Evolutionary conservation across 23 red algal species (phyloP).

Genomic region (Gracilaria gracilis): DNA sequence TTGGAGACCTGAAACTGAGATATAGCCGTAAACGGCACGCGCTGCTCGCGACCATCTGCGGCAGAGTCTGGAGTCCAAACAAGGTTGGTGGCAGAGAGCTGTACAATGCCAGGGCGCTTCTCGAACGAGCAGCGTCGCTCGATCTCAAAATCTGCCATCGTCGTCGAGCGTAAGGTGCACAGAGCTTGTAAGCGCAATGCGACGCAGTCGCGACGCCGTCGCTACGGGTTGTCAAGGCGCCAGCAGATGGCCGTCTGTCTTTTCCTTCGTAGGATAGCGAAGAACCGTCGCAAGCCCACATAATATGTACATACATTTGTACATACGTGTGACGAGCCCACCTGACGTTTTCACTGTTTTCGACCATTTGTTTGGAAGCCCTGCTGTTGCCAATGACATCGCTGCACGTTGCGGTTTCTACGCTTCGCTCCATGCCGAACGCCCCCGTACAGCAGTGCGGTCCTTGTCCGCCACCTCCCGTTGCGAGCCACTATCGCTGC

Average conservation of each 20-base stretch:
- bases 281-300: too few species aligned
- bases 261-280: too few species aligned
- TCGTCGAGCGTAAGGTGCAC: neutral
- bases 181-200: too few species aligned
- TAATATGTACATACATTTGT: too few species aligned
- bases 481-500: neutral
- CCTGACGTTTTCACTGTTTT: neutral
- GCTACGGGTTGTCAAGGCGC: too few species aligned
- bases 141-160: constrained; percentile 48
- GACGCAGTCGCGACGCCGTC: too few species aligned
- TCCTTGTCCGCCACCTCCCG: neutral
- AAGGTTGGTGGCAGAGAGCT: constrained; percentile 54
- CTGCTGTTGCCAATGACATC: constrained; percentile 9
- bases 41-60: constrained; percentile 53
- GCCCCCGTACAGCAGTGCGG: neutral
- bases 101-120: constrained; percentile 59
- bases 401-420: constrained; percentile 28
- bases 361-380: neutral
- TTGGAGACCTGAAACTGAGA: constrained; percentile 56
- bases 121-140: constrained; percentile 53
- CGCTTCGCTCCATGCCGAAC: neutral
- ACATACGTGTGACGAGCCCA: too few species aligned
- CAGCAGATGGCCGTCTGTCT: too few species aligned
- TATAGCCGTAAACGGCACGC: constrained; percentile 45
- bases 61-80: constrained; percentile 59